Base-by-base conservation (phyloP, 208 protist species). In the Acanthamoeba royreba region DNA sequence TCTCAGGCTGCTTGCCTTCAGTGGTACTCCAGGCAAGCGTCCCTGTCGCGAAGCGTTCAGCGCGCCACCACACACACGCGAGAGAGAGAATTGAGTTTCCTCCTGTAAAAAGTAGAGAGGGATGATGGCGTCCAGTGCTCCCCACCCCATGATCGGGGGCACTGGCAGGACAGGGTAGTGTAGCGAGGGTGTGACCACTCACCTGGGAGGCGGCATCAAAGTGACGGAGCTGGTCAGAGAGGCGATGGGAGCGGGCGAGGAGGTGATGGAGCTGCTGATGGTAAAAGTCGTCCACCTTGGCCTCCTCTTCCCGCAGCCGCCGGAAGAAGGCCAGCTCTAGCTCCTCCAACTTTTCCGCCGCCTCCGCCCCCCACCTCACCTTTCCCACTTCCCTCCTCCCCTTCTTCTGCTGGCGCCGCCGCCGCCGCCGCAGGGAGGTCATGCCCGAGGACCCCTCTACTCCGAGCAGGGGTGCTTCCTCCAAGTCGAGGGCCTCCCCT, bases 281-380 rank as follows among this genome's bases (percentile, higher is more conserved):
- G 49, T 88, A 88, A 40, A 88, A 88, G 49, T 8, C 45, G n/a
- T 88, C 79, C 4, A 88, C 49, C 33, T 88, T 88, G 49, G 79
- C 49, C 45, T 88, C 43, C 45, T 88, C 79, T 11, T 88, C 47
- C 79, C 49, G 43, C 79, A 88, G 49, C 25, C 47, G 33, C 8
- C 79, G 79, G 45, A 88, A 88, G 43, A 88, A 88, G 47, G 43
- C 43, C 33, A 88, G 79, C 79, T 88, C 47, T 15, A 88, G 79
- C 31, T 88, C 79, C 31, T 88, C 79, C 38, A 63, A 46, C 13
- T 31, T 38, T n/a, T 88, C 49, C 33, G 38, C 79, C 19, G 55
- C 79, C 5, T 17, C 79, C 2, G 79, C 25, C 47, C 33, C 22
- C 28, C 38, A n/a, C n/a, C n/a, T n/a, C n/a, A n/a, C n/a, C n/a